Conservation (phyloP, 805 yeast genomes). For the Kluyveromyces starmeri region DNA sequence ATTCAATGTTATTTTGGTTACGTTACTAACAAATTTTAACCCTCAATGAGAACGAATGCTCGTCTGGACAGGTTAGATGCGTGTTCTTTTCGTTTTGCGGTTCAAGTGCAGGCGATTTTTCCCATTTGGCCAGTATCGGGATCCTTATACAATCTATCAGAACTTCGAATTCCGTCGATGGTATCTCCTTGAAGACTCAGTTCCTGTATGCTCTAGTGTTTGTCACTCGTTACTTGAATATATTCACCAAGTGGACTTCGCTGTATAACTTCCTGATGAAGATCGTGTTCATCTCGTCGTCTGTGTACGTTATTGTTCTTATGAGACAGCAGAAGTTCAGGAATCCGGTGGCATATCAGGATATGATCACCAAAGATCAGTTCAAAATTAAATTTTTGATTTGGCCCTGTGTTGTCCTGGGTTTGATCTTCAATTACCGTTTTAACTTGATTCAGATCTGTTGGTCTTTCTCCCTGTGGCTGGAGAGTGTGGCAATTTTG, state of each 20-base stretch:
- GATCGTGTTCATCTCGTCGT: constrained; percentile 65
- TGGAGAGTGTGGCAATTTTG: constrained; percentile 82
- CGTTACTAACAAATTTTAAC: no score
- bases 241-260: constrained; percentile 44
- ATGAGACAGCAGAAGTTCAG: constrained; percentile 38
- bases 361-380: constrained; percentile 56
- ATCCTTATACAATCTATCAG: constrained; percentile 66
- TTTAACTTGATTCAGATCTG: constrained; percentile 53
- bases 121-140: constrained; percentile 74
- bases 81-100: constrained; percentile 7
- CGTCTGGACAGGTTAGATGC: constrained; percentile 15
- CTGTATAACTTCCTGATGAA: constrained; percentile 77
- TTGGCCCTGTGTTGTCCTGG: constrained; percentile 48
- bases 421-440: constrained; percentile 57
- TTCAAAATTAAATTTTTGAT: constrained; percentile 68
- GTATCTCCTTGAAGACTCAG: constrained; percentile 87
- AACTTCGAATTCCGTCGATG: constrained; percentile 57
- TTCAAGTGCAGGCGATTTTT: constrained; percentile 54
- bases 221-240: constrained; percentile 62
- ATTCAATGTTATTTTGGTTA: no score
- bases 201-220: constrained; percentile 66
- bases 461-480: constrained; percentile 91
- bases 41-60: no score
- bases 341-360: constrained; percentile 45
- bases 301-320: constrained; percentile 64